Evolutionary conservation across 2,329 filamentous ascomycete genomes (phyloP).

Genomic region (Aspergillus amoenus): DNA sequence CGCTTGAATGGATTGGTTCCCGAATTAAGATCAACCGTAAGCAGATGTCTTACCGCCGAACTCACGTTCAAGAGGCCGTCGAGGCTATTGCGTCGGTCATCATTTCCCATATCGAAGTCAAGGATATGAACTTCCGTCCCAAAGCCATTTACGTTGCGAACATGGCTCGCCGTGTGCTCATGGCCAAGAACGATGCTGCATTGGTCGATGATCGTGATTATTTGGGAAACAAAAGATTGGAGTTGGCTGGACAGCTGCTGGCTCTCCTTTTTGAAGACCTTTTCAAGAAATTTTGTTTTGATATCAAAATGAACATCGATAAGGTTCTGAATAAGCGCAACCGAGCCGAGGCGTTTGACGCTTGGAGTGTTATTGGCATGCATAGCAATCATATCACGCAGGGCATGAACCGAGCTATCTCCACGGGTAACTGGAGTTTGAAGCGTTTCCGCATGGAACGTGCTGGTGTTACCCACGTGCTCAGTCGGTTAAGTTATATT

Average conservation of each 20-base stretch:
- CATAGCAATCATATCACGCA: slow-evolving; percentile 85
- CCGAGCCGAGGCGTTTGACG: slow-evolving; percentile 83
- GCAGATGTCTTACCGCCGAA: slow-evolving; percentile 63
- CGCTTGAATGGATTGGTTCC: slow-evolving; percentile 84
- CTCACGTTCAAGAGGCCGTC: slow-evolving; percentile 85
- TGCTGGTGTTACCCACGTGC: slow-evolving; percentile 92
- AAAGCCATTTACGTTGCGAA: slow-evolving; percentile 95
- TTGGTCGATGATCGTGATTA: slow-evolving; percentile 96
- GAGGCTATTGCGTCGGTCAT: slow-evolving; percentile 91
- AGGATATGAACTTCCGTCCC: slow-evolving; percentile 90
- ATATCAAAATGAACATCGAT: slow-evolving; percentile 91
- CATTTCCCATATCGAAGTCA: slow-evolving; percentile 89
- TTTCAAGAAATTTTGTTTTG: slow-evolving; percentile 90
- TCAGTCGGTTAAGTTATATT: slow-evolving; percentile 95
- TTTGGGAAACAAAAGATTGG: slow-evolving; percentile 93
- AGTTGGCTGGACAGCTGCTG: slow-evolving; percentile 90
- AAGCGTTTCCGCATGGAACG: slow-evolving; percentile 99
- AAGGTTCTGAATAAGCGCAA: slow-evolving; percentile 94
- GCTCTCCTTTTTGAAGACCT: slow-evolving; percentile 94
- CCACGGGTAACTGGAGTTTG: slow-evolving; percentile 95
- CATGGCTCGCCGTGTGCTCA: slow-evolving; percentile 94
- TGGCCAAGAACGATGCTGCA: slow-evolving; percentile 86
- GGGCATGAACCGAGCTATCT: slow-evolving; percentile 93
- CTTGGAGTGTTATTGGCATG: slow-evolving; percentile 77
- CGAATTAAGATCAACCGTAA: slow-evolving; percentile 82